Base-by-base conservation (phyloP, 2,329 filamentous ascomycete genomes). In the Ophiosphaerella herpotricha region DNA sequence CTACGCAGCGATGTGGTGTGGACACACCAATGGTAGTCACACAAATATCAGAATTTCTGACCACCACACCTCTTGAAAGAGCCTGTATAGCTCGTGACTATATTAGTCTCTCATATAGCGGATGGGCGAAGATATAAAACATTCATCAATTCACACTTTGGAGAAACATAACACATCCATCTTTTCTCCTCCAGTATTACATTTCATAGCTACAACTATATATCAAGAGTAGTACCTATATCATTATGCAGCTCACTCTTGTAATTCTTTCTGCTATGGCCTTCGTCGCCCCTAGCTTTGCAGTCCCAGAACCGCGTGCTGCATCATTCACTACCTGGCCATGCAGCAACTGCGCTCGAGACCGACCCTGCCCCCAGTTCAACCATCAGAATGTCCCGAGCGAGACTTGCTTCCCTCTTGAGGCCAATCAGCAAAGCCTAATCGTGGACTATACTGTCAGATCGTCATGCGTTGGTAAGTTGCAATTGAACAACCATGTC, bases 261-360 rank as follows among this genome's bases (percentile, higher is more conserved):
- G 29, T 29, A 13, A 5, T 43, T 23, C 26, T 43, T 1, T 33
- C 40, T 8, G 21, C 26, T 3, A 16, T 43, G 8, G 26, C 40
- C n/a, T 29, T 43, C 16, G 31, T 43, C 8, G 40, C 40, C 18
- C 21, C 40, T 31, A 34, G 26, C 32, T 13, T 43, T 11, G 40
- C 40, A 5, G 40, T 18, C 16, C 40, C 40, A 5, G 40, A 43
- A 23, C 29, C 29, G 40, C 40, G 40, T n/a, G 40, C 40, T 34
- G 40, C 40, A 18, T 43, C 40, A 5, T 43, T 43, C 29, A 34
- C 31, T 13, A 43, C 40, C 16, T 43, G 40, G 40, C 7, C 32
- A n/a, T 43, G 40, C 40, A 43, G 26, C 24, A 32, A 43, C 4
- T 43, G 40, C 40, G 40, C 26, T 12, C 21, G n/a, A 9, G 33